Evolutionary conservation across 179 eudicot genomes (phyloP), one percentile per base, ranked within the genome.

Genomic region (Spergularia azorica): DNA sequence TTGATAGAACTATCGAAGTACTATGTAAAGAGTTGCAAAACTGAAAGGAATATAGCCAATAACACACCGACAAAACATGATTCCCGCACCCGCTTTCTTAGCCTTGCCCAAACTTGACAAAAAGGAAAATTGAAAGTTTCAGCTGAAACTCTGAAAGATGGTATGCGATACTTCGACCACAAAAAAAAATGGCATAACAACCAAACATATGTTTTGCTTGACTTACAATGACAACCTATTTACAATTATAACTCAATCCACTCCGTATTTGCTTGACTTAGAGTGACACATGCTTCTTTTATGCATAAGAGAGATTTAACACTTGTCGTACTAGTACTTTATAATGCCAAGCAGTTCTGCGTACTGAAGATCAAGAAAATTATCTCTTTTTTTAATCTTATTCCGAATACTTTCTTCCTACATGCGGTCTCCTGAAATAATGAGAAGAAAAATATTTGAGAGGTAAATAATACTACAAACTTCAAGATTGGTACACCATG

Each of bases 351-450:
- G 38, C 6, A 21, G 9, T 52, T 59, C 38, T 46, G 21, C 14
- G 26, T 7, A 62, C 55, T 18, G n/a, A 46, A 64, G 16, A 50
- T 63, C 17, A 43, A 55, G 67, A 77, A 41, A 59, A 79, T 57
- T 58, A 90, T 92, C 89, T 85, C 89, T 85, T 84, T 90, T 95
- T 84, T 93, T 95, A 18, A 95, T 73, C 79, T 89, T 95, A 74
- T 95, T 95, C 48, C 99, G 87, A 78, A 95, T 91, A 85, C 97
- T 79, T 73, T 90, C 83, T 95, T 93, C 86, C 99, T 89, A 89
- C 99, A 95, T 78, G 98, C 98, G 16, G 88, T 86, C 82, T 95
- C 98, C 99, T 95, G 96, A 81, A 87, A 80, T 71, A 76, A 77
- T 59, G 13, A 36, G 32, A 56, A 21, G 38, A 70, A 6, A 73